Evolutionary conservation across 2,329 filamentous ascomycete species (phyloP).

Genomic region (Helotiales sp.): DNA sequence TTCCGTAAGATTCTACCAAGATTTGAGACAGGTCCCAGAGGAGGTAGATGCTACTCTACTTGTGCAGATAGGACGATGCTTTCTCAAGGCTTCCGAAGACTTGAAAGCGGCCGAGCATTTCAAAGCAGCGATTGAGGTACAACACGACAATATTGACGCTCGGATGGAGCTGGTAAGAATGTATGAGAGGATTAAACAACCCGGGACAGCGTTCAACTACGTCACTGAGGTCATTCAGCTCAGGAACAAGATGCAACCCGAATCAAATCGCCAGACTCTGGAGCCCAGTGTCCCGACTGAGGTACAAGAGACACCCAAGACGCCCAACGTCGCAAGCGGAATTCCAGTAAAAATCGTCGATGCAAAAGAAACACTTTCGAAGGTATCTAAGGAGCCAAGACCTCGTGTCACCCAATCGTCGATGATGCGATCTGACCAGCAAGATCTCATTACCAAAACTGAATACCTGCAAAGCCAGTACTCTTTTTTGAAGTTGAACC

Average conservation of each 20-base stretch:
- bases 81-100: constrained; percentile 61
- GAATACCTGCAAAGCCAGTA: constrained; percentile 38
- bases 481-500: constrained; percentile 43
- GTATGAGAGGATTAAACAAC: constrained; percentile 74
- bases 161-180: constrained; percentile 79
- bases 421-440: constrained; percentile 1
- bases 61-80: constrained; percentile 58
- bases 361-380: too few species aligned
- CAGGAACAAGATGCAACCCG: constrained; percentile 41
- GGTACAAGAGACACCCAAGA: background rate
- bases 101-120: constrained; percentile 77
- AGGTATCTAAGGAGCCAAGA: background rate
- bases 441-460: constrained; percentile 16
- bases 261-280: constrained; percentile 24
- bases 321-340: background rate
- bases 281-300: background rate
- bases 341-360: background rate
- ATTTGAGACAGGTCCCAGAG: constrained; percentile 50
- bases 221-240: constrained; percentile 74
- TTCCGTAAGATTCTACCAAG: constrained; percentile 57
- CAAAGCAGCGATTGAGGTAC: constrained; percentile 69
- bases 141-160: constrained; percentile 72
- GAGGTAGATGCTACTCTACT: constrained; percentile 47
- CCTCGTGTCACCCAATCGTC: background rate
- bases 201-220: constrained; percentile 74